phyloP scores from a whole-genome alignment of 768 basidiomycete genomes.

The Terana coerulea region DNA sequence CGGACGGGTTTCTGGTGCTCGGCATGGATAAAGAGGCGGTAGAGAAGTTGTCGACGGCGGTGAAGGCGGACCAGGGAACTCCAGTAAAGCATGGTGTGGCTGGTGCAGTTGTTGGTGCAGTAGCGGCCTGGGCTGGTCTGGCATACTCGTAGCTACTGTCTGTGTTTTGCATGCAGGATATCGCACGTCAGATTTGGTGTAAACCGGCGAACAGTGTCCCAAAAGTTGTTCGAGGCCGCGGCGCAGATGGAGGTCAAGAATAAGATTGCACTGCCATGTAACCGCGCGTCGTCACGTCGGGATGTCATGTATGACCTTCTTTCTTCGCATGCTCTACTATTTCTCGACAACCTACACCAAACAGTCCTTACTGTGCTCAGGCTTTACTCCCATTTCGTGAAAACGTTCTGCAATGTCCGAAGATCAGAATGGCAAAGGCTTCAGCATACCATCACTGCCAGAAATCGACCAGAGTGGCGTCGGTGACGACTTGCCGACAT shows the following conservation, averaged over 20 bases:
- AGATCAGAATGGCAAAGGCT: background rate
- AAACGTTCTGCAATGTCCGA: constrained; percentile 6
- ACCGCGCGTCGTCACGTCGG: constrained; percentile 4
- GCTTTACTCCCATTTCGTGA: constrained; percentile 8
- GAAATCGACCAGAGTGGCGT: constrained; percentile 41
- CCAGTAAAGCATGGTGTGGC: constrained; percentile 37
- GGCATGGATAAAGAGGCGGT: constrained; percentile 49
- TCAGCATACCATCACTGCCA: constrained; percentile 19
- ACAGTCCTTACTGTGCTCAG: constrained; percentile 9
- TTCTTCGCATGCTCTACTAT: constrained; percentile 2
- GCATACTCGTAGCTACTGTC: constrained; percentile 43
- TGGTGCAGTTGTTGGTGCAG: constrained; percentile 58
- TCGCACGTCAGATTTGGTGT: too few relatives aligned
- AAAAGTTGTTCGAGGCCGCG: background rate
- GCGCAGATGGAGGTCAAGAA: background rate
- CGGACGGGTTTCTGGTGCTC: constrained; percentile 22
- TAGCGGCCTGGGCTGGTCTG: constrained; percentile 56
- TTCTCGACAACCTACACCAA: constrained; percentile 6
- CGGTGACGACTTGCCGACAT: constrained; percentile 68
- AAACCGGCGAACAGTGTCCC: too few relatives aligned
- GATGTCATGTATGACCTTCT: constrained; percentile 5
- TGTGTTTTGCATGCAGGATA: too few relatives aligned
- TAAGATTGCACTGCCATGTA: constrained; percentile 4
- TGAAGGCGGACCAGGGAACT: background rate
- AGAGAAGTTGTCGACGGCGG: constrained; percentile 23